Evolutionary conservation across 2,329 filamentous ascomycete species (phyloP).

Genomic region (Trichoderma asperellum): DNA sequence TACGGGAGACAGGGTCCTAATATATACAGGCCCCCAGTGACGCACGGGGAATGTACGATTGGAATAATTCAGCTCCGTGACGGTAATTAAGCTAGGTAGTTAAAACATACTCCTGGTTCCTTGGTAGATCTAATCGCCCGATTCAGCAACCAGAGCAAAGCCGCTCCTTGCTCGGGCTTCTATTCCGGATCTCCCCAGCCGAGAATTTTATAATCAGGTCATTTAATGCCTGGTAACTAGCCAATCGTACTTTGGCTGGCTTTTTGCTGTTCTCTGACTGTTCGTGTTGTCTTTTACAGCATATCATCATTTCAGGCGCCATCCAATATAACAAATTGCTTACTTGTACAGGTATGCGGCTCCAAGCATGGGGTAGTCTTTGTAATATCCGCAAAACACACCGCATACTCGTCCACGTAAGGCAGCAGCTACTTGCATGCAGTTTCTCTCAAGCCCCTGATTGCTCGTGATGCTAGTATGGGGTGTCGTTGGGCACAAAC

Average conservation of each 20-base stretch:
- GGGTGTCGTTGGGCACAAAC: not conserved
- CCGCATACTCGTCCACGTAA: not conserved
- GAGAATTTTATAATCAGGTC: not conserved
- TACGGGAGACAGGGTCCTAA: not conserved
- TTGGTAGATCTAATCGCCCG: not conserved
- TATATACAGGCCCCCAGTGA: not conserved
- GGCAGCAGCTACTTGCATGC: not conserved
- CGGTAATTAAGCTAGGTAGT: no score
- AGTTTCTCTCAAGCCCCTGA: not conserved
- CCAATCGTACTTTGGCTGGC: not conserved
- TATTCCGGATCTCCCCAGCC: not conserved
- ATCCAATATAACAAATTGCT: not conserved
- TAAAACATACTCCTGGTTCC: no score
- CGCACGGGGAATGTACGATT: not conserved
- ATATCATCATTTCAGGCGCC: not conserved
- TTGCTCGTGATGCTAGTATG: not conserved
- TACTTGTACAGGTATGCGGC: not conserved
- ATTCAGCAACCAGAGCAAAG: not conserved
- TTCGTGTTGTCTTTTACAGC: not conserved
- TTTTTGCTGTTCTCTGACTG: not conserved
- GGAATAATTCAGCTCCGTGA: not conserved
- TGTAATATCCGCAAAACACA: not conserved
- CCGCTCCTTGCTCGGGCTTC: constrained; percentile 6
- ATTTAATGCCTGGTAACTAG: not conserved
- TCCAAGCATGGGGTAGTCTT: not conserved